Percentiles rank a stretch among this genome's conserved stretches.
These are phyloP conservation scores for Chaetothyriales sp. DNA, from an alignment of 2,329 filamentous ascomycete genomes.

Conservation along the genomic window DNA sequence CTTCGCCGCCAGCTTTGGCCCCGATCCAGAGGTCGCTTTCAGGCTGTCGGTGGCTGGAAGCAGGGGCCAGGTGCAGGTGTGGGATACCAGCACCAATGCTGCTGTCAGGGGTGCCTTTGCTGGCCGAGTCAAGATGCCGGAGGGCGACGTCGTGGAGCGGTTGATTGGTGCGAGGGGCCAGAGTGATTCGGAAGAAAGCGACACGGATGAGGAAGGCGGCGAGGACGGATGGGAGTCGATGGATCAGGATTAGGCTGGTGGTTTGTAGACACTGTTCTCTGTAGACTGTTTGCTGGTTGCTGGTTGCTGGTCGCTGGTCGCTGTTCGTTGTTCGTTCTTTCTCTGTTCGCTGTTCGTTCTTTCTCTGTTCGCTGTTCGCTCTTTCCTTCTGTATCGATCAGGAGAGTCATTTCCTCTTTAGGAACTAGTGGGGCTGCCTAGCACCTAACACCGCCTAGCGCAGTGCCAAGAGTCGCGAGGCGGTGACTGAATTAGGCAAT, in stretches of 20 bases:
- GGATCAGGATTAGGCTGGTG: slow-evolving; percentile 34
- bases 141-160: slow-evolving; percentile 54
- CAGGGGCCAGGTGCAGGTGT: slow-evolving; percentile 82
- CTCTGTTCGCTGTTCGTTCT: too few species aligned
- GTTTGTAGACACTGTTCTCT: neutral
- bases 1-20: slow-evolving; percentile 79
- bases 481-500: neutral
- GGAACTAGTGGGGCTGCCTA: neutral
- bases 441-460: neutral
- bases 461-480: neutral
- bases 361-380: too few species aligned
- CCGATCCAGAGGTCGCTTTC: slow-evolving; percentile 82
- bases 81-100: slow-evolving; percentile 90
- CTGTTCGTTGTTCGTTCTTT: too few species aligned
- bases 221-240: slow-evolving; percentile 39
- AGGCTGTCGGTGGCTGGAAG: slow-evolving; percentile 84
- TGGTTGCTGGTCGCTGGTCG: too few species aligned
- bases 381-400: neutral
- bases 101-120: slow-evolving; percentile 76
- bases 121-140: slow-evolving; percentile 46
- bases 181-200: slow-evolving; percentile 49
- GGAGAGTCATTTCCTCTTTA: neutral
- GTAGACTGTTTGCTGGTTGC: too few species aligned
- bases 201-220: slow-evolving; percentile 40
- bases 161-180: slow-evolving; percentile 54